Evolutionary conservation across 441 rosid species (phyloP).

Genomic region (Bruguiera hainesii): DNA sequence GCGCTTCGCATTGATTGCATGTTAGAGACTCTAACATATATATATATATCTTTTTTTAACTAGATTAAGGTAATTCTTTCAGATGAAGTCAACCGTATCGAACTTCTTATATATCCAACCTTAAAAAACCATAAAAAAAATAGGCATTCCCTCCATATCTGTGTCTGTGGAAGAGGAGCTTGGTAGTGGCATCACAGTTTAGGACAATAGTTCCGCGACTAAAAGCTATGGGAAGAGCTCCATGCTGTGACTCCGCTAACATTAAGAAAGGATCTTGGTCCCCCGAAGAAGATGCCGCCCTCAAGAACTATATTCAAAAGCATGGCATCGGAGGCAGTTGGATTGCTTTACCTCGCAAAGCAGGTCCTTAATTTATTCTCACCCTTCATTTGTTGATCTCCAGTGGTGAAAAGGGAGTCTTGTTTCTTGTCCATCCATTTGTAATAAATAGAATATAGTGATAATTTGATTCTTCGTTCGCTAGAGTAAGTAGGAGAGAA

Average conservation of each 20-base stretch:
- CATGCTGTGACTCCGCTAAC: slow-evolving; percentile 58
- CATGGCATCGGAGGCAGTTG: slow-evolving; percentile 54
- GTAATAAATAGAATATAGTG: too few relatives aligned
- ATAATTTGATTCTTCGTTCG: too few relatives aligned
- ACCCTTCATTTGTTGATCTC: neutral
- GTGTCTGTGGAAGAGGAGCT: too few relatives aligned
- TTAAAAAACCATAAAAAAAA: slow-evolving; percentile 6
- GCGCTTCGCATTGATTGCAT: too few relatives aligned
- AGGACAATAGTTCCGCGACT: neutral
- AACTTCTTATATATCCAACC: neutral
- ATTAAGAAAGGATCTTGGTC: slow-evolving; percentile 68
- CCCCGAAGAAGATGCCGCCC: slow-evolving; percentile 59
- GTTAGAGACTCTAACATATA: too few relatives aligned
- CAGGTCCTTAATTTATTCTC: slow-evolving; percentile 30
- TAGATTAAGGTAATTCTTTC: too few relatives aligned
- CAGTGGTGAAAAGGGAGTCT: neutral
- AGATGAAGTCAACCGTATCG: slow-evolving; percentile 16
- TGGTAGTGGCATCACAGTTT: neutral
- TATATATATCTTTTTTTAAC: too few relatives aligned
- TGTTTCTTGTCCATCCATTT: too few relatives aligned
- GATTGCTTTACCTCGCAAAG: slow-evolving; percentile 58
- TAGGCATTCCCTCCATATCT: neutral
- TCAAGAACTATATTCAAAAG: slow-evolving; percentile 34
- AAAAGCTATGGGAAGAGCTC: slow-evolving; percentile 54
- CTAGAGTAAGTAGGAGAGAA: too few relatives aligned